Conservation (phyloP, 1,139 yeast genomes). For the Yamadazyma mexicana region DNA sequence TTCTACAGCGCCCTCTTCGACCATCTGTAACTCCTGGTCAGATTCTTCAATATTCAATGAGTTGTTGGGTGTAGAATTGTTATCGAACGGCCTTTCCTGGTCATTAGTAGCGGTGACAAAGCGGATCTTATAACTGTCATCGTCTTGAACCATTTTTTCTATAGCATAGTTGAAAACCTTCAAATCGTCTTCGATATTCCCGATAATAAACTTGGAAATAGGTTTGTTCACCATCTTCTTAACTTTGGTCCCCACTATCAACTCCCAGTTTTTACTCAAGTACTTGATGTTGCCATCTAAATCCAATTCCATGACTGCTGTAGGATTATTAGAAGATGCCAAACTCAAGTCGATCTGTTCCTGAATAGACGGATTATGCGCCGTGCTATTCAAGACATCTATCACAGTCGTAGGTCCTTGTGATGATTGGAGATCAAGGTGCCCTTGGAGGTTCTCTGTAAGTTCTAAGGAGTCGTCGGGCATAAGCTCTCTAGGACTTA, state of each 20-base stretch:
- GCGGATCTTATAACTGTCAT: slow-evolving; percentile 73
- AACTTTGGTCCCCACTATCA: slow-evolving; percentile 65
- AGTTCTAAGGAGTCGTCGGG: slow-evolving; percentile 5
- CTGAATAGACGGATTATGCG: slow-evolving; percentile 24
- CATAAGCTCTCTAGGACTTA: slow-evolving; percentile 27
- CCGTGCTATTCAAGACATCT: background rate
- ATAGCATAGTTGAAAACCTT: slow-evolving; percentile 71
- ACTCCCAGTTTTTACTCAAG: slow-evolving; percentile 75
- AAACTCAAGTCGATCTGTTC: slow-evolving; percentile 48
- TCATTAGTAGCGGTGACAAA: slow-evolving; percentile 61
- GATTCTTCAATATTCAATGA: slow-evolving; percentile 6
- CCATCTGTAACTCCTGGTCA: background rate
- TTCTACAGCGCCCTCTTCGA: background rate
- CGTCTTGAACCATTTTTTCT: slow-evolving; percentile 69
- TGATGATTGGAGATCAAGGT: background rate
- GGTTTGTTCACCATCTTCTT: slow-evolving; percentile 57
- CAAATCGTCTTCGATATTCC: slow-evolving; percentile 60
- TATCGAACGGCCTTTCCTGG: slow-evolving; percentile 11
- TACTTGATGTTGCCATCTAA: slow-evolving; percentile 76
- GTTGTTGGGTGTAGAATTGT: slow-evolving; percentile 30
- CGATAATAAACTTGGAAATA: slow-evolving; percentile 65
- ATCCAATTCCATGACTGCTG: slow-evolving; percentile 85
- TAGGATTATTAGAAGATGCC: slow-evolving; percentile 70
- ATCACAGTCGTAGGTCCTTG: background rate
- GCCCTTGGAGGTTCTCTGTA: background rate